These are phyloP conservation scores for Skeletonema costatum DNA, from an alignment of 108 stramenopile species.

Conservation along the genomic window DNA sequence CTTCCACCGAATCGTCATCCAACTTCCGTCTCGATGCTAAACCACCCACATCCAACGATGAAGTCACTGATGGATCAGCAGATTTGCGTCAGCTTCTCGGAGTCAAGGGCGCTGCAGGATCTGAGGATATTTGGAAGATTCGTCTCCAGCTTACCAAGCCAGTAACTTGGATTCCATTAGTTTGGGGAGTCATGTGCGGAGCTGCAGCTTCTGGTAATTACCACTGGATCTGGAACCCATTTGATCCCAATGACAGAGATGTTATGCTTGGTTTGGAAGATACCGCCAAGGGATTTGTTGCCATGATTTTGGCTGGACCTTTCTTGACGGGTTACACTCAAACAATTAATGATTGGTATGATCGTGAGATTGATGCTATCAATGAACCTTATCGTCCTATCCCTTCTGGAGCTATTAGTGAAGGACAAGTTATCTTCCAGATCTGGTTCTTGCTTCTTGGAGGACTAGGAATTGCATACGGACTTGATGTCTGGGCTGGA, in stretches of 20 bases:
- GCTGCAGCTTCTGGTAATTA: conserved; percentile 94
- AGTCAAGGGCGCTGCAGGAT: conserved; percentile 72
- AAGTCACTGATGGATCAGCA: conserved; percentile 71
- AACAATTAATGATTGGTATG: conserved; percentile 99
- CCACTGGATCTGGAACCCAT: conserved; percentile 98
- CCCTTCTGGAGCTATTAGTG: conserved; percentile 90
- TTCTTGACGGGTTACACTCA: conserved; percentile 96
- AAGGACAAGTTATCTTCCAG: conserved; percentile 90
- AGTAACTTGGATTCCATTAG: conserved; percentile 93
- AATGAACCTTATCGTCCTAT: conserved; percentile 98
- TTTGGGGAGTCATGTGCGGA: conserved; percentile 94
- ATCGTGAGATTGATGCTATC: conserved; percentile 97
- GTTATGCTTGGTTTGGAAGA: conserved; percentile 82
- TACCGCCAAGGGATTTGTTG: conserved; percentile 84
- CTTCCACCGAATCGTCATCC: conserved; percentile 10
- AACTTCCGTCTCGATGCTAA: conserved; percentile 23
- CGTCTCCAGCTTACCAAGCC: conserved; percentile 90
- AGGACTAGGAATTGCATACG: conserved; percentile 90
- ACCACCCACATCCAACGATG: conserved; percentile 58
- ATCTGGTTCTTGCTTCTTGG: conserved; percentile 92
- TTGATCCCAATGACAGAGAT: conserved; percentile 84
- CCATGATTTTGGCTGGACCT: conserved; percentile 93
- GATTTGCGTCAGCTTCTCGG: conserved; percentile 84
- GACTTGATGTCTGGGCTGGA: conserved; percentile 90
- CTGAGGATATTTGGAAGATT: conserved; percentile 89